These are phyloP conservation scores for Dillenia turbinata DNA, from an alignment of 164 flowering plant genomes.

Conservation along the genomic window DNA sequence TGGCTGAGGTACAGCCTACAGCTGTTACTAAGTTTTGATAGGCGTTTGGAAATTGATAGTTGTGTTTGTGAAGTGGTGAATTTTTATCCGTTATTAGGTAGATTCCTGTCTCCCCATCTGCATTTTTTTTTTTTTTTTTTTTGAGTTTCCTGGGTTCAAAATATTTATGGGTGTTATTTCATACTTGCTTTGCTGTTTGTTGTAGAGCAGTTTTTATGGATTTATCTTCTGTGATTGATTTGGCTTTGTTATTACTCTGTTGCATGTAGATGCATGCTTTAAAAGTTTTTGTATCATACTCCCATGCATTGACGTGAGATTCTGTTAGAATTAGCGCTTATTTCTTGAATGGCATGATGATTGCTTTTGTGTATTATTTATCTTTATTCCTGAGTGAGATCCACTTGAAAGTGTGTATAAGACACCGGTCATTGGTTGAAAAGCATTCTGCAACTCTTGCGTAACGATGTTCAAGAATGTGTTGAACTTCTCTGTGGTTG, in stretches of 20 bases:
- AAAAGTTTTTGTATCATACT: not conserved
- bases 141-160: conserved; percentile 3
- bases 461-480: no score
- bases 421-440: not conserved
- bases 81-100: conserved; percentile 10
- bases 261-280: not conserved
- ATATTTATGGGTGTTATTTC: conserved; percentile 9
- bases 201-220: conserved; percentile 2
- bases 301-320: not conserved
- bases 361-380: not conserved
- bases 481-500: no score
- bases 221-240: not conserved
- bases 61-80: conserved; percentile 11
- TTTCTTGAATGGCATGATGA: not conserved
- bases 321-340: no score
- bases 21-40: conserved; percentile 17
- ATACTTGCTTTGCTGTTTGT: not conserved
- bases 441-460: not conserved
- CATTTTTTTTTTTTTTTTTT: not conserved
- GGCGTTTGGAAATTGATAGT: conserved; percentile 19
- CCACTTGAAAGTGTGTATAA: not conserved
- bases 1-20: conserved; percentile 3
- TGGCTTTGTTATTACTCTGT: not conserved
- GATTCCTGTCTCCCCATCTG: not conserved
- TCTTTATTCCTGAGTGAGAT: not conserved